A percentile compares a stretch with the other conserved stretches of the same genome.
Conservation (phyloP, 345 rosid species). For the Citrus sinensis region DNA sequence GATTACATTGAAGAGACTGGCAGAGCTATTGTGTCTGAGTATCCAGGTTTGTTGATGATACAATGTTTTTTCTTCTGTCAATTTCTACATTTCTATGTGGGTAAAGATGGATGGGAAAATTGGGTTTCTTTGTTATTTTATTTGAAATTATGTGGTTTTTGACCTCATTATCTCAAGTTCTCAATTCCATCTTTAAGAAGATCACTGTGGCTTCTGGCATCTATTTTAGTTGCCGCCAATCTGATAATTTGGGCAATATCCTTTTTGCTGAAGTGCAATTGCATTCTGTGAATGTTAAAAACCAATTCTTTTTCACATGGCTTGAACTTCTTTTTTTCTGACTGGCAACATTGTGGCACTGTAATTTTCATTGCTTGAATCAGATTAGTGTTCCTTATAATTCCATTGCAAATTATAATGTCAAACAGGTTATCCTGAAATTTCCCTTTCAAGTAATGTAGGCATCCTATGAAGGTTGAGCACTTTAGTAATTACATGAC, state of each 20-base stretch:
- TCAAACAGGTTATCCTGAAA: background rate
- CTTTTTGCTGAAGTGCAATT: background rate
- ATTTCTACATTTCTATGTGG: background rate
- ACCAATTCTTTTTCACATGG: background rate
- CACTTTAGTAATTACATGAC: background rate
- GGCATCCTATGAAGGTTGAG: background rate
- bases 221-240: background rate
- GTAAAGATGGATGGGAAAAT: background rate
- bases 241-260: background rate
- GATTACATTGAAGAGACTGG: conserved; percentile 82
- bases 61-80: background rate
- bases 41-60: conserved; percentile 44
- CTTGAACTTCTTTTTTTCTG: background rate
- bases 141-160: background rate
- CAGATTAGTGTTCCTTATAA: background rate
- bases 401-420: background rate
- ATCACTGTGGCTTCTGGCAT: background rate
- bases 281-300: background rate
- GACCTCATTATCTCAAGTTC: background rate
- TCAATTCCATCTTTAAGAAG: background rate
- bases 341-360: background rate
- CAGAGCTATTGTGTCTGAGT: conserved; percentile 85
- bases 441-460: background rate
- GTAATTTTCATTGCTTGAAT: background rate
- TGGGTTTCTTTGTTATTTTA: background rate